Base-by-base conservation (phyloP, 1,284 basidiomycete species). In the Fomitiporia mediterranea region DNA sequence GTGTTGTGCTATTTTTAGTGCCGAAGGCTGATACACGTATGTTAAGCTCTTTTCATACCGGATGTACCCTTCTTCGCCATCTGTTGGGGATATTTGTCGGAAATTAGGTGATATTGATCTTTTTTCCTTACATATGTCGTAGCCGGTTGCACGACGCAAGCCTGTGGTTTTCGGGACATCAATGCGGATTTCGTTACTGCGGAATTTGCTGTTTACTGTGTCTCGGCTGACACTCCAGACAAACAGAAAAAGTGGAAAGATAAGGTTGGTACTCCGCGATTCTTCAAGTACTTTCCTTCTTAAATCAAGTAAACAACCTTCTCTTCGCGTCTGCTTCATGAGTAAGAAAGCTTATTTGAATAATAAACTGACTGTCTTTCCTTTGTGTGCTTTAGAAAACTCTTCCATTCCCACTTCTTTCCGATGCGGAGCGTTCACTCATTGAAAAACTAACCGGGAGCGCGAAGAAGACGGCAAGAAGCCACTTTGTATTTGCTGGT, bases 121-220 rank as follows among this genome's bases (percentile, higher is more conserved):
- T 23, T 23, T 30, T 15, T 57, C 25, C 37, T 17, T 21, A n/a
- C n/a, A n/a, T n/a, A n/a, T n/a, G n/a, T 37, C 51, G 38, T 65
- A 92, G 91, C 88, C 48, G 90, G 91, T 35, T 94, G 92, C 73
- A 94, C 91, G 2, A 86, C 73, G 35, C 93, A 96, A 69, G 93
- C 93, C 0, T 95, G 93, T 67, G 89, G 85, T 3, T 95, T 88
- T 77, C 81, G 94, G 34, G 94, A 97, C 69, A 74, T 75, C 44
- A 89, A 89, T 69, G 77, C 82, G 6, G 85, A 90, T 61, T 94
- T 95, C 68, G 74, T 78, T 2, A 74, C 79, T 4, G 67, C 79
- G 53, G 78, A 84, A 46, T 97, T 86, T 71, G 78, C 79, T 40
- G 85, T 97, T 39, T 94, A 91, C 69, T 94, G 94, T 59, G 72